Conservation (phyloP, 1,139 yeast genomes). For the Taphrina deformans region DNA sequence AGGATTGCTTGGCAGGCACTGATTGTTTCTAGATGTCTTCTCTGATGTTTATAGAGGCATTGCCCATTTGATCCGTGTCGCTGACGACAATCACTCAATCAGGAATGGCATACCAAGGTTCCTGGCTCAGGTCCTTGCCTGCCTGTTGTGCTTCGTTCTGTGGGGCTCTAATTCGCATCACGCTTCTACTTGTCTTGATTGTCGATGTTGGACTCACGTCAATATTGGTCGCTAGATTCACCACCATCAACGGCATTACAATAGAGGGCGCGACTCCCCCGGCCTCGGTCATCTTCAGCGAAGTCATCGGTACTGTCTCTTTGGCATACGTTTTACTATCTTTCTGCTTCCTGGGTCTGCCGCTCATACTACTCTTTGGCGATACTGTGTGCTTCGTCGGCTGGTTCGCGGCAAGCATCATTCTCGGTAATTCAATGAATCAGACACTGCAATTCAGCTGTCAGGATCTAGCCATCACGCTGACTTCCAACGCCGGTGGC, state of each 20-base stretch:
- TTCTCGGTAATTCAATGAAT: slow-evolving; percentile 25
- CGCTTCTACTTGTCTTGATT: neutral
- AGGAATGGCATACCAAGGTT: neutral
- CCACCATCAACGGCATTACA: slow-evolving; percentile 9
- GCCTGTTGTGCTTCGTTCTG: neutral
- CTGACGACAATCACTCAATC: neutral
- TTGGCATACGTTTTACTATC: neutral
- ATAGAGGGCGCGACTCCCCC: slow-evolving; percentile 12
- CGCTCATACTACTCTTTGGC: slow-evolving; percentile 9
- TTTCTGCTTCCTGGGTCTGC: slow-evolving; percentile 20
- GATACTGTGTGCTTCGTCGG: slow-evolving; percentile 25
- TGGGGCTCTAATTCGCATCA: neutral
- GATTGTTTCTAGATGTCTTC: neutral
- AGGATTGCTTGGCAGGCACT: neutral
- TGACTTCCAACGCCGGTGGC: slow-evolving; percentile 7
- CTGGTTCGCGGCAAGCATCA: slow-evolving; percentile 30
- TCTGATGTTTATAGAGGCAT: neutral
- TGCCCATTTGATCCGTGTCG: neutral
- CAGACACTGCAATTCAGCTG: slow-evolving; percentile 22
- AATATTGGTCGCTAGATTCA: slow-evolving; percentile 3
- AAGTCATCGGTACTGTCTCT: slow-evolving; percentile 16
- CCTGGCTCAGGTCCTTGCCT: neutral
- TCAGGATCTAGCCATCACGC: slow-evolving; percentile 7
- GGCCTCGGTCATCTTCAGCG: slow-evolving; percentile 21
- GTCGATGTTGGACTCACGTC: slow-evolving; percentile 19